phyloP scores from a whole-genome alignment of 371 early-diverging fungal species.

The Mortierella sp. region DNA sequence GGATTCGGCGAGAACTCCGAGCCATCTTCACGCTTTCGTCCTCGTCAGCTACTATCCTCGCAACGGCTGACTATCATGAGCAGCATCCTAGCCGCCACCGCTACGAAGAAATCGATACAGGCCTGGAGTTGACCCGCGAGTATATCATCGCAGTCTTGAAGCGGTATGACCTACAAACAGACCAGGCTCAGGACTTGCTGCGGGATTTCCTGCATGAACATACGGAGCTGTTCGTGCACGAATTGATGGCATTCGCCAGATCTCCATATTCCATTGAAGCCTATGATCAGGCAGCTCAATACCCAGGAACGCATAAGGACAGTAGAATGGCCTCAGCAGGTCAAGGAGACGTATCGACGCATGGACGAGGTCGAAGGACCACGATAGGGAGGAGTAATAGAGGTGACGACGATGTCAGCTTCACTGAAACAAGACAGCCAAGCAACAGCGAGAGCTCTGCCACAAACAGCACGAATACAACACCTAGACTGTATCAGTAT shows the following conservation, averaged over 20 bases:
- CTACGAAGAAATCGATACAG: constrained; percentile 13
- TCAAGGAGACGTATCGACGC: not conserved
- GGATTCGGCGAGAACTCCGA: constrained; percentile 48
- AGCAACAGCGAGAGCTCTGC: not conserved
- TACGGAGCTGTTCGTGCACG: constrained; percentile 54
- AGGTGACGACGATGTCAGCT: not conserved
- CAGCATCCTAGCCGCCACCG: not conserved
- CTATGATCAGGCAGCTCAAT: constrained; percentile 46
- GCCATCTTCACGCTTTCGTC: constrained; percentile 26
- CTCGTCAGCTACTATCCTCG: not conserved
- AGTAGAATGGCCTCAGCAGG: not conserved
- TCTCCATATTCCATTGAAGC: constrained; percentile 46
- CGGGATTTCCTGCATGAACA: constrained; percentile 42
- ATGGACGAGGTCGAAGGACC: not conserved
- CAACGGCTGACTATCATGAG: no score
- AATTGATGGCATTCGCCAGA: constrained; percentile 51
- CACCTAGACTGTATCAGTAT: no score
- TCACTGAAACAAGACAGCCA: not conserved
- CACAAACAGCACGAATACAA: not conserved
- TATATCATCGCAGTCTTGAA: constrained; percentile 46
- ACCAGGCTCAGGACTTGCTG: constrained; percentile 41
- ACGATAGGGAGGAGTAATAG: not conserved
- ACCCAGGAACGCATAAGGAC: not conserved
- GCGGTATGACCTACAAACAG: constrained; percentile 43
- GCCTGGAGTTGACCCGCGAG: constrained; percentile 44